Evolutionary conservation across 352 stramenopile species (phyloP).

Genomic region (Phytopythium kandeliae): DNA sequence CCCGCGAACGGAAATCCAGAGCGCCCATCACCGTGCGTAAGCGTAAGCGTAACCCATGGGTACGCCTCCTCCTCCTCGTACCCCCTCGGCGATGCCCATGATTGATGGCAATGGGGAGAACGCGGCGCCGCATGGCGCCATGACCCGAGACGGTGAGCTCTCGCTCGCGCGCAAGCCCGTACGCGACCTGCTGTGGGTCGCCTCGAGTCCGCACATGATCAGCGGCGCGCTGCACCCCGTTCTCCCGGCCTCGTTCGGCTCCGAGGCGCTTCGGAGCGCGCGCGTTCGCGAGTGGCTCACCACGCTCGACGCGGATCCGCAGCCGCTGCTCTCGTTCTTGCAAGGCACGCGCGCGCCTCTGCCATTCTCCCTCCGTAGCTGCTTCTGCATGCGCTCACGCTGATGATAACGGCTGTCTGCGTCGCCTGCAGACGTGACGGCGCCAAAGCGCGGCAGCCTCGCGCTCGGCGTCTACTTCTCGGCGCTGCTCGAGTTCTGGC

Average conservation of each 20-base stretch:
- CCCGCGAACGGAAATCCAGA: too few species aligned
- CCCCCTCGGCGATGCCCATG: too few species aligned
- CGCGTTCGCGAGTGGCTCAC: constrained; percentile 43
- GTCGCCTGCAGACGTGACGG: constrained; percentile 23
- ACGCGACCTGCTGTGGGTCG: constrained; percentile 57
- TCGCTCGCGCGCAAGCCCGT: constrained; percentile 48
- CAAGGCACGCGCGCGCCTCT: constrained; percentile 22
- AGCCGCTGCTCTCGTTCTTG: constrained; percentile 42
- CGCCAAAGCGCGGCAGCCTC: constrained; percentile 24
- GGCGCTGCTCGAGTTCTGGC: constrained; percentile 62
- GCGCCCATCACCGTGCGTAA: too few species aligned
- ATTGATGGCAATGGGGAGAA: neutral
- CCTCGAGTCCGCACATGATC: constrained; percentile 58
- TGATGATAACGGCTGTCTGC: constrained; percentile 2
- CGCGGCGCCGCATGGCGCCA: neutral
- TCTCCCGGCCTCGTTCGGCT: constrained; percentile 32
- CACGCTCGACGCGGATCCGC: constrained; percentile 31
- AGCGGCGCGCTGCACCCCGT: constrained; percentile 29
- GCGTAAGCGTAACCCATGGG: too few species aligned
- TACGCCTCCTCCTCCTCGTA: too few species aligned
- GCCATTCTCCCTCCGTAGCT: neutral
- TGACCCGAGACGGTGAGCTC: neutral
- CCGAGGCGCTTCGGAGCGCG: constrained; percentile 15
- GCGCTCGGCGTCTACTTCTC: constrained; percentile 73
- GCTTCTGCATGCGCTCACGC: neutral